Conservation (phyloP, 2,329 filamentous ascomycete species). For the Lecanoromycetidae sp. region DNA sequence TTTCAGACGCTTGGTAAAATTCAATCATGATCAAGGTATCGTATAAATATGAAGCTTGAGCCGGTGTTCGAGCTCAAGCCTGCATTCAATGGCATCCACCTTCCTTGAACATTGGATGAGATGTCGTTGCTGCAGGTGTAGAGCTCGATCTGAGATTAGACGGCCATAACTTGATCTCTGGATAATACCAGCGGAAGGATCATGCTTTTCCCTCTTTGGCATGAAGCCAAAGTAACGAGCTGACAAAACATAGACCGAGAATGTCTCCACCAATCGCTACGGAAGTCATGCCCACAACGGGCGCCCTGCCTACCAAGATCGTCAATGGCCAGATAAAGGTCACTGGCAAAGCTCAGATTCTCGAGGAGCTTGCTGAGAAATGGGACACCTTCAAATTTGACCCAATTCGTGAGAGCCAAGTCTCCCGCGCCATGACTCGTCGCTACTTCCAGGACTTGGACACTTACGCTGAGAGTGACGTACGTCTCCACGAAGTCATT, state of each 20-base stretch:
- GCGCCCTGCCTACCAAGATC: slow-evolving; percentile 35
- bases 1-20: slow-evolving; percentile 23
- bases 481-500: too few species aligned
- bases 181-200: slow-evolving; percentile 99
- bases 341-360: slow-evolving; percentile 35
- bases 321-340: slow-evolving; percentile 24
- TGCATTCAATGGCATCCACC: slow-evolving; percentile 21
- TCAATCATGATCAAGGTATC: slow-evolving; percentile 37
- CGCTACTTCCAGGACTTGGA: slow-evolving; percentile 89
- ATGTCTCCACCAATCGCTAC: slow-evolving; percentile 72
- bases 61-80: slow-evolving; percentile 45
- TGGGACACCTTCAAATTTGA: slow-evolving; percentile 76
- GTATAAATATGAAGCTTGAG: slow-evolving; percentile 45
- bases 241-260: slow-evolving; percentile 32
- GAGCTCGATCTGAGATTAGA: slow-evolving; percentile 56
- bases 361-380: slow-evolving; percentile 55
- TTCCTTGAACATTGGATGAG: slow-evolving; percentile 22
- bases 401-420: slow-evolving; percentile 81
- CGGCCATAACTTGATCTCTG: slow-evolving; percentile 82
- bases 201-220: slow-evolving; percentile 55
- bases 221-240: slow-evolving; percentile 25
- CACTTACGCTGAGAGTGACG: slow-evolving; percentile 79
- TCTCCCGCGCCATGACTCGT: slow-evolving; percentile 83
- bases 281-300: slow-evolving; percentile 37
- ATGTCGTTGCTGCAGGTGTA: slow-evolving; percentile 12